Conservation (phyloP, 1,284 basidiomycete genomes). For the Cerioporus squamosus region DNA sequence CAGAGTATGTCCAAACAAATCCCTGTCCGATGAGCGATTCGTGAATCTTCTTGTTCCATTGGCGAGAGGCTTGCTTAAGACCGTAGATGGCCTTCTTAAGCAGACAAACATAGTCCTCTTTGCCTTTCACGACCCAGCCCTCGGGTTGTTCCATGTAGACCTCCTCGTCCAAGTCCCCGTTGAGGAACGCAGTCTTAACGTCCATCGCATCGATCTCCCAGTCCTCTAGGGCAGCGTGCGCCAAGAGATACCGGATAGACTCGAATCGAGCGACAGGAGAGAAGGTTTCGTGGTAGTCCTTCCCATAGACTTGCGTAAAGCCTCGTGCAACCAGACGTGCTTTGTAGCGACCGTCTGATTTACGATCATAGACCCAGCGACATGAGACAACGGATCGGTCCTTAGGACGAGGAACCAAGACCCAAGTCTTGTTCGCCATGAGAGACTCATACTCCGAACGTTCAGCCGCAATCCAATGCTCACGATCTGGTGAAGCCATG, state of each 20-base stretch:
- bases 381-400: not conserved
- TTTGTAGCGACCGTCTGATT: slow-evolving; percentile 34
- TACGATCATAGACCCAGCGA: slow-evolving; percentile 42
- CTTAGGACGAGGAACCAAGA: not conserved
- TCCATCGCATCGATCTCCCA: slow-evolving; percentile 36
- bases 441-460: slow-evolving; percentile 1
- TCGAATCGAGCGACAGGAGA: slow-evolving; percentile 39
- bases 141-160: slow-evolving; percentile 42
- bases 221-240: slow-evolving; percentile 34
- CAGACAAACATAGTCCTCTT: slow-evolving; percentile 12
- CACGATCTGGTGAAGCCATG: not conserved
- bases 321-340: slow-evolving; percentile 43
- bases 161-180: slow-evolving; percentile 40
- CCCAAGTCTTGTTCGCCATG: not conserved
- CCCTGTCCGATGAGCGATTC: slow-evolving; percentile 2
- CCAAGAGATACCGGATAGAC: slow-evolving; percentile 35
- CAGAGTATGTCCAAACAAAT: slow-evolving; percentile 3
- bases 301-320: slow-evolving; percentile 43
- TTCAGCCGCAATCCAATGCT: not conserved
- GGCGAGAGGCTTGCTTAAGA: slow-evolving; percentile 24
- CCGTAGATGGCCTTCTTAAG: slow-evolving; percentile 26
- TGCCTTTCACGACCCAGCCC: slow-evolving; percentile 28
- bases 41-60: slow-evolving; percentile 10
- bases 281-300: slow-evolving; percentile 46
- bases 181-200: slow-evolving; percentile 41